A percentile compares a stretch with the other conserved stretches of the same genome.
Conservation (phyloP, 176 grass and related monocot genomes). For the Oryza punctata region DNA sequence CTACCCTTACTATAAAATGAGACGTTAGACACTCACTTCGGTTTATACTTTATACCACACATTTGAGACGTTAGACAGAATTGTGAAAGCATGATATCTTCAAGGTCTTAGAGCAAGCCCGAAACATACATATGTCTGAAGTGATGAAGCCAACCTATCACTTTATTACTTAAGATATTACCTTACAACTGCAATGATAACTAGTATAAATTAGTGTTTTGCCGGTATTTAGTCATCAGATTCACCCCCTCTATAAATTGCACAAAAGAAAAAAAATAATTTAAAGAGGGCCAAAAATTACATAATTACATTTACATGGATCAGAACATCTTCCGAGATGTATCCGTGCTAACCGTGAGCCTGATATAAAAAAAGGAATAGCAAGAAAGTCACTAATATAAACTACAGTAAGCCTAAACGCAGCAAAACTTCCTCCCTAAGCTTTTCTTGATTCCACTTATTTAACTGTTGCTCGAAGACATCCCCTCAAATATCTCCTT, state of each 20-base stretch:
- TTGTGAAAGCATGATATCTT: no score
- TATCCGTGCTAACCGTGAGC: neutral
- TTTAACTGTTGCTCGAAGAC: constrained; percentile 4
- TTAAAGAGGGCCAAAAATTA: constrained; percentile 38
- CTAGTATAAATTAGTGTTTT: constrained; percentile 12
- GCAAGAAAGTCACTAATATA: neutral
- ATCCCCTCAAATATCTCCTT: neutral
- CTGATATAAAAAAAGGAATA: neutral
- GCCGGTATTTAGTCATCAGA: neutral
- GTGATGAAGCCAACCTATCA: neutral
- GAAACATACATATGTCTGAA: neutral
- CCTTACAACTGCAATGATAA: constrained; percentile 25
- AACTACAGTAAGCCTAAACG: constrained; percentile 2
- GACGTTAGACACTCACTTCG: no score
- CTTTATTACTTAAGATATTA: constrained; percentile 38
- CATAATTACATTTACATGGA: constrained; percentile 54
- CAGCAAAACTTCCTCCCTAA: neutral
- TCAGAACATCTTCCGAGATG: neutral
- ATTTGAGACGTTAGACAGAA: no score
- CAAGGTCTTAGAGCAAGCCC: no score
- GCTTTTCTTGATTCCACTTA: constrained; percentile 35
- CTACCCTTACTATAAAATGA: no score
- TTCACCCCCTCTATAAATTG: constrained; percentile 3
- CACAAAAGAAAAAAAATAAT: constrained; percentile 17
- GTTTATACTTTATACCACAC: no score